Evolutionary conservation across 352 stramenopile genomes (phyloP).

Genomic region (Phytopythium sindhum): DNA sequence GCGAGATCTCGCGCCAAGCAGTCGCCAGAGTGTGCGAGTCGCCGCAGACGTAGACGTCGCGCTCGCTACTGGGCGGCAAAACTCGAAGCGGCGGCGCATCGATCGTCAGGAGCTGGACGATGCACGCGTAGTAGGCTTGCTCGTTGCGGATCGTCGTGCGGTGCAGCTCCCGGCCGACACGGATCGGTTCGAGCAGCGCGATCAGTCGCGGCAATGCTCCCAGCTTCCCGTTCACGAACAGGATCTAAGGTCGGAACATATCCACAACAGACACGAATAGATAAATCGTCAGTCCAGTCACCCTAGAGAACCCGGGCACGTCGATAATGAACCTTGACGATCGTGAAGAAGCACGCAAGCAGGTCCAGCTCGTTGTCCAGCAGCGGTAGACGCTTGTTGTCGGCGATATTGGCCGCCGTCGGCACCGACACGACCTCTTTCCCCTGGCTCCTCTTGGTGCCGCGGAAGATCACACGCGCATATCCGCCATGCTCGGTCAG

Average conservation of each 20-base stretch:
- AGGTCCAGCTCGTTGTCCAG: slow-evolving; percentile 65
- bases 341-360: slow-evolving; percentile 73
- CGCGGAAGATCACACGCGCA: slow-evolving; percentile 16
- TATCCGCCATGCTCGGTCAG: slow-evolving; percentile 10
- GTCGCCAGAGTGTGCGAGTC: slow-evolving; percentile 91
- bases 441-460: slow-evolving; percentile 2
- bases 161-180: slow-evolving; percentile 58
- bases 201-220: slow-evolving; percentile 48
- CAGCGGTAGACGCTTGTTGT: slow-evolving; percentile 8
- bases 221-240: slow-evolving; percentile 72
- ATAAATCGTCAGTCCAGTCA: neutral
- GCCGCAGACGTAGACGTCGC: slow-evolving; percentile 83
- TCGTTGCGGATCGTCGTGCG: slow-evolving; percentile 83
- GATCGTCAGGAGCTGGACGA: slow-evolving; percentile 76
- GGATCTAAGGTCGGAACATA: neutral
- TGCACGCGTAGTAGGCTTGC: slow-evolving; percentile 86
- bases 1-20: slow-evolving; percentile 70
- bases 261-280: neutral
- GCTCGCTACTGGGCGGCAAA: slow-evolving; percentile 1
- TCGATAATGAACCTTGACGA: slow-evolving; percentile 50
- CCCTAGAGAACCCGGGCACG: neutral
- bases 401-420: slow-evolving; percentile 1
- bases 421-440: slow-evolving; percentile 8
- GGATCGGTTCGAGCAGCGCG: slow-evolving; percentile 59
- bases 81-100: slow-evolving; percentile 12